phyloP scores from a whole-genome alignment of 305 asterid genomes.

The Fraxinus dipetala region DNA sequence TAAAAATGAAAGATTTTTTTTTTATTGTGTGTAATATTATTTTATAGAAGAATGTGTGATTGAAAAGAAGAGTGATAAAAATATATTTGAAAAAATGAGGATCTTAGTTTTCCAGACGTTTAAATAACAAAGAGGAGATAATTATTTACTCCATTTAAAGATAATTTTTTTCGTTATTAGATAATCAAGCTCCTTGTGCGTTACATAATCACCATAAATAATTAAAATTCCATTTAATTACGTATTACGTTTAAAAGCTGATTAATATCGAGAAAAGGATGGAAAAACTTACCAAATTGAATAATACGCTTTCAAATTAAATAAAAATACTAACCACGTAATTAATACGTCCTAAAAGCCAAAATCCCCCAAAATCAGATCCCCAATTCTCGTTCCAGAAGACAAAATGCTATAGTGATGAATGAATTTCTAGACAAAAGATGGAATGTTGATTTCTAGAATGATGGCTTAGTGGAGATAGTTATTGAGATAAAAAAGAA shows the following conservation, averaged over 20 bases:
- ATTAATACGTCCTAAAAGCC: too few species aligned
- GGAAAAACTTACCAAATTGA: background rate
- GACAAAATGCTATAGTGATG: conserved; percentile 44
- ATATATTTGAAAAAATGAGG: too few species aligned
- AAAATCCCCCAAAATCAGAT: too few species aligned
- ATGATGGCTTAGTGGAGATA: too few species aligned
- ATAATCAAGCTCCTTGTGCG: background rate
- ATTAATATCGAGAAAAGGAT: background rate
- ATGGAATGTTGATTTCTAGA: conserved; percentile 26
- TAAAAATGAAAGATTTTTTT: too few species aligned
- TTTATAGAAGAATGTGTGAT: too few species aligned
- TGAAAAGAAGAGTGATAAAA: too few species aligned
- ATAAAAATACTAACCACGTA: too few species aligned
- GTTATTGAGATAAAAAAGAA: too few species aligned
- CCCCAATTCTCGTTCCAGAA: too few species aligned
- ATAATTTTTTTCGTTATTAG: background rate
- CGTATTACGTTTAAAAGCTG: background rate
- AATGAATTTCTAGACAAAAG: conserved; percentile 47
- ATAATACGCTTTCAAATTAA: too few species aligned
- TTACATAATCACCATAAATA: background rate
- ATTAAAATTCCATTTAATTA: background rate
- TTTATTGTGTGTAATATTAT: too few species aligned
- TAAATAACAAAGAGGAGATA: background rate
- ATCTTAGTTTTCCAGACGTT: background rate
- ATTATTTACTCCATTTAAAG: background rate